phyloP scores from a whole-genome alignment of 768 basidiomycete species.

The Baorangia bicolor region DNA sequence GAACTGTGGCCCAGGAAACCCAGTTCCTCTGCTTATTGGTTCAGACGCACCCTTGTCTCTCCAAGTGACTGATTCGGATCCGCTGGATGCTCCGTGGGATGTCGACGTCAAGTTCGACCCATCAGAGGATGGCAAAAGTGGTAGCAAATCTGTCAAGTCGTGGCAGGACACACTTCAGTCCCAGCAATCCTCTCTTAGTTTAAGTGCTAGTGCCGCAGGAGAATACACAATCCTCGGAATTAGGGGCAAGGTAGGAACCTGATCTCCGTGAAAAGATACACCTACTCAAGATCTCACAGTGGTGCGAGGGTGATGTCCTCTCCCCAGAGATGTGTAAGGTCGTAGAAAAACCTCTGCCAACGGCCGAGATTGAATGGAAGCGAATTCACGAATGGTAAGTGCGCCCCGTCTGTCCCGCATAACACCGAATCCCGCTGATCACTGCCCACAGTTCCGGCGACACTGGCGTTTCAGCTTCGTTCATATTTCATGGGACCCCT shows the following conservation, averaged over 20 bases:
- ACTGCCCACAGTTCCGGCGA: conserved; percentile 70
- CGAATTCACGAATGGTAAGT: conserved; percentile 85
- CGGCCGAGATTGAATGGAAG: conserved; percentile 85
- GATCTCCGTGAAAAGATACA: not conserved
- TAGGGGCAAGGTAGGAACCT: conserved; percentile 55
- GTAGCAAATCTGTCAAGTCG: conserved; percentile 46
- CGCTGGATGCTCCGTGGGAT: conserved; percentile 68
- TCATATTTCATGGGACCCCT: conserved; percentile 84
- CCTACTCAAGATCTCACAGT: conserved; percentile 33
- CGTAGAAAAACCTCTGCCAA: conserved; percentile 70
- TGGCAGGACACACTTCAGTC: conserved; percentile 67
- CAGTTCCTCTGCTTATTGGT: conserved; percentile 70
- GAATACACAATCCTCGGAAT: conserved; percentile 73
- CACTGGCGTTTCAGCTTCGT: conserved; percentile 84
- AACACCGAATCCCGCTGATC: conserved; percentile 5
- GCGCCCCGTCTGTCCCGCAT: not conserved
- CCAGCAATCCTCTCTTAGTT: conserved; percentile 42
- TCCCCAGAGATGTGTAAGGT: conserved; percentile 82
- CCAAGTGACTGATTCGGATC: conserved; percentile 51
- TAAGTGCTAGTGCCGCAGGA: conserved; percentile 64
- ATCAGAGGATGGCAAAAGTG: conserved; percentile 36
- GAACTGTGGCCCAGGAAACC: conserved; percentile 67
- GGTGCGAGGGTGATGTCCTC: conserved; percentile 80
- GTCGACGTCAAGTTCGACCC: conserved; percentile 65
- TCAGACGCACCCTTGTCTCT: conserved; percentile 59